These are phyloP conservation scores for Garcia nutans DNA, from an alignment of 345 rosid genomes.

Conservation along the genomic window DNA sequence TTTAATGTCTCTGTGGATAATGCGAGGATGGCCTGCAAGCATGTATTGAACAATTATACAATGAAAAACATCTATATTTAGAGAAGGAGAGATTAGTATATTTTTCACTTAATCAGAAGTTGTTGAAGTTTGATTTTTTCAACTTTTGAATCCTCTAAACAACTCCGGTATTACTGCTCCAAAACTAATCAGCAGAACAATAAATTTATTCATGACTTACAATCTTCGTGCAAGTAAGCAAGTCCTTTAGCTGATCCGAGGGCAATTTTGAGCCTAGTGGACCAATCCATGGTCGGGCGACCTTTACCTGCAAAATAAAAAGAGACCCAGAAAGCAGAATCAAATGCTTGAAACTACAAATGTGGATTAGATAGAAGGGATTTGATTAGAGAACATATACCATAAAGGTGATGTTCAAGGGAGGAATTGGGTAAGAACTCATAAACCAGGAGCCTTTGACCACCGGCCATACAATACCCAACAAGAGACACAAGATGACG, in stretches of 20 bases:
- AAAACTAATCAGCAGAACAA: neutral
- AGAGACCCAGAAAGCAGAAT: neutral
- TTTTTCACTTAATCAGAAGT: too few relatives aligned
- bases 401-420: constrained; percentile 77
- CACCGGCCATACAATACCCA: constrained; percentile 67
- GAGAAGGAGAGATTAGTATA: too few relatives aligned
- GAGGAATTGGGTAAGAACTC: constrained; percentile 74
- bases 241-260: constrained; percentile 91
- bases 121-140: too few relatives aligned
- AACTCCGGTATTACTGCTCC: too few relatives aligned
- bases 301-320: constrained; percentile 46
- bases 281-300: constrained; percentile 66
- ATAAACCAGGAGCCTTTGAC: constrained; percentile 59
- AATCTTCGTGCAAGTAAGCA: constrained; percentile 94
- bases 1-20: constrained; percentile 93
- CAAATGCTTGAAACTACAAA: too few relatives aligned
- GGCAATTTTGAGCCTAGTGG: constrained; percentile 71
- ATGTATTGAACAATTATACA: neutral
- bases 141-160: too few relatives aligned
- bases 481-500: constrained; percentile 89
- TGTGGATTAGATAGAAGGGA: neutral
- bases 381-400: constrained; percentile 23
- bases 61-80: too few relatives aligned
- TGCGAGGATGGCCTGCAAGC: constrained; percentile 73
- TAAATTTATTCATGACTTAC: constrained; percentile 37